phyloP scores from a whole-genome alignment of 2,329 filamentous ascomycete genomes.

The Diaporthe caulivora region DNA sequence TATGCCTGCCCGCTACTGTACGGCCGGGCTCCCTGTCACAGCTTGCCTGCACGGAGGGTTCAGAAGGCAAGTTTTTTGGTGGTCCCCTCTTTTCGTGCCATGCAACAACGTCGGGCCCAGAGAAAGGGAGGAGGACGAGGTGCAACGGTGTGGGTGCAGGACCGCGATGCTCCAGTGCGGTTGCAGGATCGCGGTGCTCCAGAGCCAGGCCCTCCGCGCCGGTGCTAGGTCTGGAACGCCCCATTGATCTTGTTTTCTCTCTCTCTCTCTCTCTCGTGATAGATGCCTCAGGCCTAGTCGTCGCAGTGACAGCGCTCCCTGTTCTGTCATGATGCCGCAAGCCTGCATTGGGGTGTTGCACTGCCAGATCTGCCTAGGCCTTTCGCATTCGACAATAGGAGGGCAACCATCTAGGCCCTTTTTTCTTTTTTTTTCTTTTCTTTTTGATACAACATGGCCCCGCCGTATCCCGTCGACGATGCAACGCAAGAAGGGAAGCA shows the following conservation, averaged over 20 bases:
- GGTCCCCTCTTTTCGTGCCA: neutral
- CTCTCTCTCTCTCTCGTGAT: neutral
- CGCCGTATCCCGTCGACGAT: neutral
- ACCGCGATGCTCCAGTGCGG: neutral
- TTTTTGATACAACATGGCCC: neutral
- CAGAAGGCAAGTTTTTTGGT: neutral
- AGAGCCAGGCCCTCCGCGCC: neutral
- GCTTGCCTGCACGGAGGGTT: conserved; percentile 34
- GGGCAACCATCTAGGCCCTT: neutral
- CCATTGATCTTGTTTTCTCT: neutral
- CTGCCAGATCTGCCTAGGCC: neutral
- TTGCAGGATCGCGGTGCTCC: neutral
- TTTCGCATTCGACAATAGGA: neutral
- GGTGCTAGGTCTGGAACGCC: neutral
- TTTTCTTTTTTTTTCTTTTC: too few species aligned
- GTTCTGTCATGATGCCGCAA: conserved; percentile 13
- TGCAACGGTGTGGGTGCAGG: neutral
- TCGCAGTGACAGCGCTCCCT: neutral
- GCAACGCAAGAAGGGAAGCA: neutral
- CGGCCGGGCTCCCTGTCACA: neutral
- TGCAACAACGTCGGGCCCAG: neutral
- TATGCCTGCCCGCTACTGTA: conserved; percentile 2
- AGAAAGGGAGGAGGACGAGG: neutral
- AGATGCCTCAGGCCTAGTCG: neutral
- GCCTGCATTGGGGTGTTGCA: conserved; percentile 3